A percentile compares a stretch with the other conserved stretches of the same genome.
phyloP scores from a whole-genome alignment of 2,329 filamentous ascomycete species.

The Fusarium sp. region DNA sequence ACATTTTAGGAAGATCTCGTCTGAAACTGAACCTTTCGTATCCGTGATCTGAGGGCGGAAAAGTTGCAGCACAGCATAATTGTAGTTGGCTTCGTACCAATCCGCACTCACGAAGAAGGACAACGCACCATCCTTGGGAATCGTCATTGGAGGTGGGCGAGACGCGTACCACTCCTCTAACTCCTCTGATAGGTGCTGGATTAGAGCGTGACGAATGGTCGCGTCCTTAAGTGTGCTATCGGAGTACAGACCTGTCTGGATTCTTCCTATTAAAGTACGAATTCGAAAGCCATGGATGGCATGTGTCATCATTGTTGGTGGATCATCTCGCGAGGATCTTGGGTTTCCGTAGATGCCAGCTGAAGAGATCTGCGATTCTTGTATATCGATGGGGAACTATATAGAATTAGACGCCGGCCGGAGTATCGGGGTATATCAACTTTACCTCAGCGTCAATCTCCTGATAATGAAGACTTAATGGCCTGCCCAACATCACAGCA shows the following conservation, averaged over 20 bases:
- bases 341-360: neutral
- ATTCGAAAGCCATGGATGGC: neutral
- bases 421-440: no score
- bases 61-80: neutral
- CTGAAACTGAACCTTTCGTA: no score
- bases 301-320: neutral
- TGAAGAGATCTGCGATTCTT: neutral
- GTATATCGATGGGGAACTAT: neutral
- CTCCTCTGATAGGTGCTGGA: neutral
- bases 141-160: neutral
- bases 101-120: neutral
- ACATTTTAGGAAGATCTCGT: no score
- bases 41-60: no score
- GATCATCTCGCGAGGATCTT: neutral
- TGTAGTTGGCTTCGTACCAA: neutral
- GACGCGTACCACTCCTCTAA: neutral
- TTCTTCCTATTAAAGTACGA: neutral
- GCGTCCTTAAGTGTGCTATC: neutral
- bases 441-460: no score
- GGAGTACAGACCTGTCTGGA: neutral
- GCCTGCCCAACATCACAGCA: no score
- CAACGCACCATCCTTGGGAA: neutral
- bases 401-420: no score
- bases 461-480: no score
- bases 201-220: neutral